Conservation (phyloP, 164 flowering plant species). For the Chimonanthus praecox region DNA sequence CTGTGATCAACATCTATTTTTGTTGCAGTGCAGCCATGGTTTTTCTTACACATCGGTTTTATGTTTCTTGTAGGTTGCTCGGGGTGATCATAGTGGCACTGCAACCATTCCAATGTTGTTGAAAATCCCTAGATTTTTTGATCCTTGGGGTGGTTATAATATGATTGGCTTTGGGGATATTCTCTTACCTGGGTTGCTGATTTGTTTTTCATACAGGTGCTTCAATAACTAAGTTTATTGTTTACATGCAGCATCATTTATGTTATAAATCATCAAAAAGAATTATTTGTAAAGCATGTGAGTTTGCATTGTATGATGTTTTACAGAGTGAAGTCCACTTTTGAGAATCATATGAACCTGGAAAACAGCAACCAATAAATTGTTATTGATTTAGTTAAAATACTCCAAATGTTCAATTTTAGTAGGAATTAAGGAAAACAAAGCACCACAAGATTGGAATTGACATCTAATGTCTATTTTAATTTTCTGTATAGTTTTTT, state of each 20-base stretch:
- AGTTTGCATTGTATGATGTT: neutral
- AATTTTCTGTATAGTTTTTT: too few relatives aligned
- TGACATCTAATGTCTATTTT: too few relatives aligned
- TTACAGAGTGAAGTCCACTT: neutral
- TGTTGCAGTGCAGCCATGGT: neutral
- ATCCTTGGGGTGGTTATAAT: conserved; percentile 77
- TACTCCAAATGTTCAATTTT: too few relatives aligned
- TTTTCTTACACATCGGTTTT: neutral
- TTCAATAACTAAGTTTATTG: neutral
- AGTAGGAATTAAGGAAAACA: too few relatives aligned
- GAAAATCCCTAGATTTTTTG: conserved; percentile 65
- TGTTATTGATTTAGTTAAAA: too few relatives aligned
- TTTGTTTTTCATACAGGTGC: conserved; percentile 67
- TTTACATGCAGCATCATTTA: neutral
- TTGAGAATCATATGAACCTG: too few relatives aligned
- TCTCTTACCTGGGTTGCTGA: conserved; percentile 57
- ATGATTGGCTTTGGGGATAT: conserved; percentile 78
- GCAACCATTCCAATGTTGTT: conserved; percentile 74
- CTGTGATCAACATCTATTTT: too few relatives aligned
- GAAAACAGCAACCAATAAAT: too few relatives aligned
- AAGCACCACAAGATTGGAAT: too few relatives aligned
- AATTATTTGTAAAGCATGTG: too few relatives aligned
- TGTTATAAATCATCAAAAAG: neutral
- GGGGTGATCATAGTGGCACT: conserved; percentile 45
- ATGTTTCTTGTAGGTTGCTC: neutral